Conservation (phyloP, 2,329 filamentous ascomycete genomes). For the Colletotrichum sp. region DNA sequence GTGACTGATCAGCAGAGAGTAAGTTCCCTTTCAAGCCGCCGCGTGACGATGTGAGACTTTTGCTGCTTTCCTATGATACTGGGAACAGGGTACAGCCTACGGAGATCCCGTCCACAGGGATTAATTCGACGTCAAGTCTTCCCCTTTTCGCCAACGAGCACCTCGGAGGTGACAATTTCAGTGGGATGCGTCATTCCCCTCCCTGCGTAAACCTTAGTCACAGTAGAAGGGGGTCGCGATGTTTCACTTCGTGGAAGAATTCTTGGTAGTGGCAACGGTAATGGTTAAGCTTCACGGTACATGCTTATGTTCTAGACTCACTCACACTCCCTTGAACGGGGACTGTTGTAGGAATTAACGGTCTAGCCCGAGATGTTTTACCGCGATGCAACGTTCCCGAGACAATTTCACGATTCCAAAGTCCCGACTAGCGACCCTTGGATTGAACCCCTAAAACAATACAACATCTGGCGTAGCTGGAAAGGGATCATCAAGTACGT, state of each 20-base stretch:
- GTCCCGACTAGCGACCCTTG: neutral
- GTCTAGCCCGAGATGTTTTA: neutral
- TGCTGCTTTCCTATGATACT: neutral
- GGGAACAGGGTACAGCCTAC: neutral
- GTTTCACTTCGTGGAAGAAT: neutral
- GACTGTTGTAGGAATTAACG: neutral
- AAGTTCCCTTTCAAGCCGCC: neutral
- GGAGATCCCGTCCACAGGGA: neutral
- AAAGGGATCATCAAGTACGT: neutral
- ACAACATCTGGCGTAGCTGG: neutral
- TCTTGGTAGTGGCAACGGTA: neutral
- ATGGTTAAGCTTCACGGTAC: neutral
- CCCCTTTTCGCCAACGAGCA: neutral
- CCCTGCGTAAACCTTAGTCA: neutral
- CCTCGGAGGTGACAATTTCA: rapidly evolving
- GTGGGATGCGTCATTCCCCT: neutral
- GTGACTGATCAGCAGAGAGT: neutral
- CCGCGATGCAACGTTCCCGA: neutral
- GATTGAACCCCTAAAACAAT: neutral
- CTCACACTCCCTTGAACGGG: neutral
- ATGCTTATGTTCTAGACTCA: neutral
- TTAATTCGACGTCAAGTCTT: neutral
- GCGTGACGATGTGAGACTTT: neutral
- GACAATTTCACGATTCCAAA: neutral
- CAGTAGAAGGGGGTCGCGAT: neutral